Evolutionary conservation across 1,284 basidiomycete species (phyloP).

Genomic region (Rhodofomes roseus): DNA sequence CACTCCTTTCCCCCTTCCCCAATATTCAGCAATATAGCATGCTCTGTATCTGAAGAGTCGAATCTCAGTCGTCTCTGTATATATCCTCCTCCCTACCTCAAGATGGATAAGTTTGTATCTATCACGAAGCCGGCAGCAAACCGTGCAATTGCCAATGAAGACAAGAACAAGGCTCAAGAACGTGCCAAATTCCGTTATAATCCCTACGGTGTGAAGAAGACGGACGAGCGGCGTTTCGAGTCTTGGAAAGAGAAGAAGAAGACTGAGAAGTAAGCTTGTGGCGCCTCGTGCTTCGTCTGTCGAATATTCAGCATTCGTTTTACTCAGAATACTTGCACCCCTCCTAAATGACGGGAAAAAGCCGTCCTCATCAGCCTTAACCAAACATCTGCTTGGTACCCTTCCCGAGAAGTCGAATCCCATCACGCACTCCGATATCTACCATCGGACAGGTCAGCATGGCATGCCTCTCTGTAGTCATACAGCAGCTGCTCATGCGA

Average conservation of each 20-base stretch:
- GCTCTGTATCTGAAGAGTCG: constrained; percentile 5
- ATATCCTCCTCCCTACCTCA: constrained; percentile 1
- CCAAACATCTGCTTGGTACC: constrained; percentile 52
- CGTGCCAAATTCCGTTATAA: constrained; percentile 27
- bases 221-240: constrained; percentile 24
- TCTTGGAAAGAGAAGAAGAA: constrained; percentile 28
- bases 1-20: neutral
- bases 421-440: constrained; percentile 67
- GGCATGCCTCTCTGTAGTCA: neutral
- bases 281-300: neutral
- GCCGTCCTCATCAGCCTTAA: constrained; percentile 43
- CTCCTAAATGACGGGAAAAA: constrained; percentile 29
- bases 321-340: constrained; percentile 30
- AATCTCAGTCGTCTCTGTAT: neutral
- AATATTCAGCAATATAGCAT: neutral
- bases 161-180: constrained; percentile 18
- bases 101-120: constrained; percentile 41
- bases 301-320: neutral
- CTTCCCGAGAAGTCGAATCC: constrained; percentile 61
- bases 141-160: constrained; percentile 9
- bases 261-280: constrained; percentile 23
- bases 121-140: constrained; percentile 28
- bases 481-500: neutral
- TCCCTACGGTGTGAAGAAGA: constrained; percentile 27
- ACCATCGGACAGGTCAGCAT: constrained; percentile 50